A percentile compares a stretch with the other conserved stretches of the same genome.
phyloP scores from a whole-genome alignment of 306 rosid genomes.

The Hippophae tibetana region DNA sequence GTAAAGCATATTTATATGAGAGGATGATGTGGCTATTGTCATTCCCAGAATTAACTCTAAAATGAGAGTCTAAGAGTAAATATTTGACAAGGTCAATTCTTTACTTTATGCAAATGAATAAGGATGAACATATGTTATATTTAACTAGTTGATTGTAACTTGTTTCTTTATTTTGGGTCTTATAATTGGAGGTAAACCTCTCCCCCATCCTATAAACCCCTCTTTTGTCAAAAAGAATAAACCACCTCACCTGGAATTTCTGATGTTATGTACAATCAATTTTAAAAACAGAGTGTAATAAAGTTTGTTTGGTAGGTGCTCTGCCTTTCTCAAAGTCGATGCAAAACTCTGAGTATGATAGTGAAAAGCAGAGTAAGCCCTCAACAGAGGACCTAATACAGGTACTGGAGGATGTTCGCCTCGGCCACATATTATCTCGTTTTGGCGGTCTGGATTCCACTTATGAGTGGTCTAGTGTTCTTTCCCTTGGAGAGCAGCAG shows the following conservation, averaged over 20 bases:
- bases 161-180: no score
- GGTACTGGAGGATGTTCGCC: conserved; percentile 72
- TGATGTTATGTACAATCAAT: background rate
- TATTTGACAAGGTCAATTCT: no score
- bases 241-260: background rate
- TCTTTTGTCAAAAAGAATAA: no score
- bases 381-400: conserved; percentile 57
- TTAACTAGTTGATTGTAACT: no score
- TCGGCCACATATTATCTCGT: conserved; percentile 70
- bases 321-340: conserved; percentile 63
- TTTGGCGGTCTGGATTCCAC: conserved; percentile 52
- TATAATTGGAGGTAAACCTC: no score
- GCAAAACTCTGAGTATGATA: conserved; percentile 25
- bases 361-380: conserved; percentile 43
- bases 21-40: no score
- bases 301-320: conserved; percentile 35
- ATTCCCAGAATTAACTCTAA: no score
- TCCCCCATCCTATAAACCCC: no score
- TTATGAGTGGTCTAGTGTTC: conserved; percentile 94
- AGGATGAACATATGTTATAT: no score
- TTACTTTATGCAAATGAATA: no score
- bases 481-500: conserved; percentile 95
- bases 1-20: no score
- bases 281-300: background rate
- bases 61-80: no score